phyloP scores from a whole-genome alignment of 805 yeast species.

The Barnettozyma botsteinii region DNA sequence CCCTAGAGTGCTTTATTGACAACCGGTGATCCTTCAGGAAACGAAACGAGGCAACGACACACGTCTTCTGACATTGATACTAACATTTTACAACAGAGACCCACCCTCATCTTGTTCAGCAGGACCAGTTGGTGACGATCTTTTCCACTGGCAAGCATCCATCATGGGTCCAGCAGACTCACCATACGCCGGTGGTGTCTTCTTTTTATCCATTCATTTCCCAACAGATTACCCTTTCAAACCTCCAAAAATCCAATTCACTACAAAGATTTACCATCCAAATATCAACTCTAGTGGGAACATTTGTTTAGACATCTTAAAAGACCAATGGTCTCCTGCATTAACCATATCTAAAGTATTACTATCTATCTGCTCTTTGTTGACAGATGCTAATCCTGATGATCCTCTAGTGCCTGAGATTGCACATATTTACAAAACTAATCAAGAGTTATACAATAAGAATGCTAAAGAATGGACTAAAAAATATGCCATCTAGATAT shows the following conservation, averaged over 20 bases:
- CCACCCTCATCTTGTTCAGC: slow-evolving; percentile 99
- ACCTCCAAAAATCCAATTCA: slow-evolving; percentile 84
- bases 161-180: slow-evolving; percentile 99
- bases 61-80: too few species aligned
- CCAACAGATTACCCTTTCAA: slow-evolving; percentile 99
- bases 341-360: slow-evolving; percentile 93
- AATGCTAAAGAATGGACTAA: slow-evolving; percentile 98
- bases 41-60: too few species aligned
- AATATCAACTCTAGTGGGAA: slow-evolving; percentile 89
- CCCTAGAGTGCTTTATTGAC: too few species aligned
- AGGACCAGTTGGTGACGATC: slow-evolving; percentile 97
- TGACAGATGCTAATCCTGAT: slow-evolving; percentile 98
- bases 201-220: slow-evolving; percentile 93
- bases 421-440: slow-evolving; percentile 93
- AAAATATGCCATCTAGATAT: slow-evolving; percentile 73
- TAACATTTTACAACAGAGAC: slow-evolving; percentile 50
- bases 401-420: slow-evolving; percentile 99
- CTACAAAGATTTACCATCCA: slow-evolving; percentile 80
- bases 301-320: slow-evolving; percentile 87
- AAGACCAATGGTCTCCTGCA: slow-evolving; percentile 99
- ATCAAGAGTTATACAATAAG: slow-evolving; percentile 89
- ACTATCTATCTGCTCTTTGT: slow-evolving; percentile 87
- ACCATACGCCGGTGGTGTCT: slow-evolving; percentile 86
- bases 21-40: too few species aligned
- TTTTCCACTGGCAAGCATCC: slow-evolving; percentile 99